Conservation (phyloP, 177 flowering plant genomes). For the Vitis hybrid region DNA sequence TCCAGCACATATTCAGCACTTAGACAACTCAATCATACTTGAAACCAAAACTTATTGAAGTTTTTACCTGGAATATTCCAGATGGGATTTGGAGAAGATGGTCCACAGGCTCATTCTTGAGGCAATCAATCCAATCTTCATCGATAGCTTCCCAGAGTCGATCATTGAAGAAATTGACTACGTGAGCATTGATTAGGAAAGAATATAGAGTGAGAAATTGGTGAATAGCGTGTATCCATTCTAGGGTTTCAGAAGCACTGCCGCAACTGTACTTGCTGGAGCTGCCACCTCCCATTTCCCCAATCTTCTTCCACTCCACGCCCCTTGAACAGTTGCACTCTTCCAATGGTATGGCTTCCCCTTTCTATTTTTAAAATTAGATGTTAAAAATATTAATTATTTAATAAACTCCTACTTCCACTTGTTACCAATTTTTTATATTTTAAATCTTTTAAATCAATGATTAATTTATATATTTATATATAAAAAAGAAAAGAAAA, state of each 20-base stretch:
- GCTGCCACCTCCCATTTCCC: too few relatives aligned
- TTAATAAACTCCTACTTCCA: too few relatives aligned
- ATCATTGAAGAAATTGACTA: constrained; percentile 87
- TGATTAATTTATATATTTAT: too few relatives aligned
- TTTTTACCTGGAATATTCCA: constrained; percentile 57
- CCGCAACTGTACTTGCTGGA: constrained; percentile 47
- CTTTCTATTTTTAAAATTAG: too few relatives aligned
- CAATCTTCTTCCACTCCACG: too few relatives aligned
- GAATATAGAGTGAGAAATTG: constrained; percentile 57
- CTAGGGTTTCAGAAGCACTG: constrained; percentile 56
- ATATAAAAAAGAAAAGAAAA: too few relatives aligned
- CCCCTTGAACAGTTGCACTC: too few relatives aligned
- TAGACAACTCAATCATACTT: background rate
- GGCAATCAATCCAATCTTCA: constrained; percentile 78
- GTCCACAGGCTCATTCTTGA: constrained; percentile 53
- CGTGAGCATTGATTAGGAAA: constrained; percentile 56
- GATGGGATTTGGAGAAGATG: constrained; percentile 69
- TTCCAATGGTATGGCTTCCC: too few relatives aligned
- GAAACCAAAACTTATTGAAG: background rate
- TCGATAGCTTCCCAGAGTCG: constrained; percentile 77
- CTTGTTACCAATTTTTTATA: too few relatives aligned
- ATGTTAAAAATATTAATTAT: too few relatives aligned
- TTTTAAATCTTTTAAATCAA: too few relatives aligned
- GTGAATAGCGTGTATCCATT: constrained; percentile 73
- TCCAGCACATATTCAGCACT: too few relatives aligned